A percentile compares a stretch with the other conserved stretches of the same genome.
These are phyloP conservation scores for Nicotiana otophora DNA, from an alignment of 257 asterid species.

Conservation along the genomic window DNA sequence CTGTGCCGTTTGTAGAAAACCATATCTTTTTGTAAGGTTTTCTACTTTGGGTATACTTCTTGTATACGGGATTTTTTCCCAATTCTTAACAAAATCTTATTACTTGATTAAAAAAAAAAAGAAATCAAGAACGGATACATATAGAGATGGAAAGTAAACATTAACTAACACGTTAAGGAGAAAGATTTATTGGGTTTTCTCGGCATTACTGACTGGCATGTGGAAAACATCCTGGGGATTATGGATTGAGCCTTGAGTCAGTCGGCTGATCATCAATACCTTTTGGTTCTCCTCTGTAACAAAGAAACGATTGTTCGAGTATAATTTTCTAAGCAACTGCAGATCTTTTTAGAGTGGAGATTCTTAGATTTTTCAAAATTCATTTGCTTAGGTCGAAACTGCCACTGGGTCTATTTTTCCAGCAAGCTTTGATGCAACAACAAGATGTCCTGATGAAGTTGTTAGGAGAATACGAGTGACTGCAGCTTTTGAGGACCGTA, in stretches of 20 bases:
- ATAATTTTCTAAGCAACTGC: not conserved
- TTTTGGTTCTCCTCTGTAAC: not conserved
- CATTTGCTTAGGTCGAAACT: slow-evolving; percentile 55
- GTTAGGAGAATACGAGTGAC: slow-evolving; percentile 75
- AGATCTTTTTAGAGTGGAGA: not conserved
- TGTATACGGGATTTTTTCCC: too few relatives aligned
- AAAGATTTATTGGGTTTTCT: not conserved
- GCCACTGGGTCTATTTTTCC: slow-evolving; percentile 64
- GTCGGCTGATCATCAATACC: not conserved
- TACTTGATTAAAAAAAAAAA: too few relatives aligned
- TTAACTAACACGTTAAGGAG: not conserved
- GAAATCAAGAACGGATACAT: too few relatives aligned
- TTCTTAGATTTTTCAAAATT: not conserved
- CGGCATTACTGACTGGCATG: not conserved
- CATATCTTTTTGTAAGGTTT: too few relatives aligned
- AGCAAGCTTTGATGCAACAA: slow-evolving; percentile 56
- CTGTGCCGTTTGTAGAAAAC: too few relatives aligned
- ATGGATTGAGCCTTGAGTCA: not conserved
- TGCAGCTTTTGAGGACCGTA: slow-evolving; percentile 61
- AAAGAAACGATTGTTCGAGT: not conserved
- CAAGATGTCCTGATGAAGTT: slow-evolving; percentile 88
- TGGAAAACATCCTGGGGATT: not conserved
- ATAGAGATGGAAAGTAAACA: not conserved
- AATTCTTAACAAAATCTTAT: too few relatives aligned
- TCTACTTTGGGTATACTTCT: too few relatives aligned